phyloP scores from a whole-genome alignment of 2,329 filamentous ascomycete species.

The Venturia effusa region DNA sequence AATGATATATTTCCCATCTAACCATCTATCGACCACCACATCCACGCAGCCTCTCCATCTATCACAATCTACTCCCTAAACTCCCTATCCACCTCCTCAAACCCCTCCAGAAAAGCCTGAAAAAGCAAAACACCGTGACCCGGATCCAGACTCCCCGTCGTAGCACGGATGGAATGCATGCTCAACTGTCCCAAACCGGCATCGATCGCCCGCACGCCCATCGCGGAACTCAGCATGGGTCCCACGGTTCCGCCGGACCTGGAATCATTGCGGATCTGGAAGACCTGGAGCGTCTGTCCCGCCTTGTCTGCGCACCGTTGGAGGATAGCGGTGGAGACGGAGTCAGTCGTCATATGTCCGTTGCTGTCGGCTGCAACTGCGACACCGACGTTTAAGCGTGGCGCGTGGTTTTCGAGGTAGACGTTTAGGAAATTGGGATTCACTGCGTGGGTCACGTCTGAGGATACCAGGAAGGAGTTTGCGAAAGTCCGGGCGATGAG shows the following conservation, averaged over 20 bases:
- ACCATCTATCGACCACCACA: background rate
- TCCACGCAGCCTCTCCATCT: background rate
- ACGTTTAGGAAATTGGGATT: slow-evolving; percentile 84
- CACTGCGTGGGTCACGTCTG: slow-evolving; percentile 86
- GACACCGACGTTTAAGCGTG: slow-evolving; percentile 79
- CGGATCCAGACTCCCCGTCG: slow-evolving; percentile 74
- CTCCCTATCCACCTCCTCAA: slow-evolving; percentile 73
- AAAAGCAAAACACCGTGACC: slow-evolving; percentile 82
- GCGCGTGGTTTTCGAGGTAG: slow-evolving; percentile 79
- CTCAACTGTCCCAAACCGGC: slow-evolving; percentile 83
- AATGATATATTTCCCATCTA: background rate
- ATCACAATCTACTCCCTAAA: slow-evolving; percentile 41
- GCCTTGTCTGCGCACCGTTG: slow-evolving; percentile 66
- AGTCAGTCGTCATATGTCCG: slow-evolving; percentile 93
- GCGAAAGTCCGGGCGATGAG: slow-evolving; percentile 64
- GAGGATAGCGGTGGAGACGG: slow-evolving; percentile 71
- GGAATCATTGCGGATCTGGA: slow-evolving; percentile 91
- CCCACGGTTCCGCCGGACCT: slow-evolving; percentile 91
- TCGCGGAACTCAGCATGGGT: slow-evolving; percentile 69
- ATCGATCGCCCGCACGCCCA: slow-evolving; percentile 76
- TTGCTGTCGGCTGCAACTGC: slow-evolving; percentile 73
- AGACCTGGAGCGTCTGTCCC: slow-evolving; percentile 65
- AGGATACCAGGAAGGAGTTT: slow-evolving; percentile 82
- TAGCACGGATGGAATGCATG: slow-evolving; percentile 89
- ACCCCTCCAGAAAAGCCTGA: slow-evolving; percentile 78